Evolutionary conservation across 2,329 filamentous ascomycete genomes (phyloP).

Genomic region (Chalara sp.): DNA sequence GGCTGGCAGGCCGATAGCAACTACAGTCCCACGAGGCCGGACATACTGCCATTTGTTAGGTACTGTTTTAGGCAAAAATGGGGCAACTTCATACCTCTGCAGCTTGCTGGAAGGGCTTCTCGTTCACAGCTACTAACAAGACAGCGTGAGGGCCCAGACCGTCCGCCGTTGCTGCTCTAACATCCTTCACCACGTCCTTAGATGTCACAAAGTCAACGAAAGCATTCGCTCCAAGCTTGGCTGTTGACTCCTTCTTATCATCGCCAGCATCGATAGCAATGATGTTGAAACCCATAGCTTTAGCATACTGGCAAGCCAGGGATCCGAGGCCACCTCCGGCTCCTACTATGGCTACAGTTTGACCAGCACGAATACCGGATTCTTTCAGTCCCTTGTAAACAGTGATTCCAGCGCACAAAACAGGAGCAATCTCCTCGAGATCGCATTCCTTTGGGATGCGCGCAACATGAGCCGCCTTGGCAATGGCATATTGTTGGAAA

Average conservation of each 20-base stretch:
- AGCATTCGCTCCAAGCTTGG: conserved; percentile 51
- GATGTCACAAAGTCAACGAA: conserved; percentile 77
- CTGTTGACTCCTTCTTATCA: conserved; percentile 69
- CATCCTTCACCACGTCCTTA: conserved; percentile 75
- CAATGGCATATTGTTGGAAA: conserved; percentile 89
- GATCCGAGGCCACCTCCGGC: conserved; percentile 78
- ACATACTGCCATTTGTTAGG: conserved; percentile 52
- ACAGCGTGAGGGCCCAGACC: conserved; percentile 83
- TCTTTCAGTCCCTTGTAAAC: conserved; percentile 92
- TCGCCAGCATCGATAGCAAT: conserved; percentile 79
- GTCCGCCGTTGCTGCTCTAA: conserved; percentile 73
- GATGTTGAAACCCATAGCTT: conserved; percentile 77
- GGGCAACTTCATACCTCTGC: conserved; percentile 35
- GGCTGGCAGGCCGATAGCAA: conserved; percentile 85
- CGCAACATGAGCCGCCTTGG: conserved; percentile 78
- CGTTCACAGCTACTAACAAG: conserved; percentile 75
- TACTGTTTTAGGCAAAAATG: not conserved
- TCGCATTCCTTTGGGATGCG: conserved; percentile 70
- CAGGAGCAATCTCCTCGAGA: conserved; percentile 71
- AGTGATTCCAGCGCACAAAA: conserved; percentile 80
- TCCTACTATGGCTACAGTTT: conserved; percentile 78
- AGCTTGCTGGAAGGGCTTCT: conserved; percentile 95
- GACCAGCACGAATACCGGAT: conserved; percentile 64
- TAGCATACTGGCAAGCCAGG: conserved; percentile 79
- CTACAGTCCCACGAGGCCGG: conserved; percentile 71